Evolutionary conservation across 2,329 filamentous ascomycete genomes (phyloP), one percentile per base, ranked within the genome.

Genomic region (Botrytis elliptica): DNA sequence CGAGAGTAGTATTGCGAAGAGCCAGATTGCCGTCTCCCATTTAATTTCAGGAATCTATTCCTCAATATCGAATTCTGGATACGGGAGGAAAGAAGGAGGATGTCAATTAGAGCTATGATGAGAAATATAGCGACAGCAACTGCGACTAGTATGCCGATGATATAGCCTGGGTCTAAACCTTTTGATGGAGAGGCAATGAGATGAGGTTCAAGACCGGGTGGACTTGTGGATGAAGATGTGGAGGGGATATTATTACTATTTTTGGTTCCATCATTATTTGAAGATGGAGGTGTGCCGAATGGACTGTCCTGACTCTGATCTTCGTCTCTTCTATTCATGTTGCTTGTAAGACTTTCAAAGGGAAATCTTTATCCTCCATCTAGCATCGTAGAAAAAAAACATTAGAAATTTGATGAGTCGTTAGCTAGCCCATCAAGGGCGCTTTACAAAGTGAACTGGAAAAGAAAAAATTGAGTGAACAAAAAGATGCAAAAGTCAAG

Each of bases 391-490:
- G 52, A 52, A 42, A 66, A 1, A 29, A 66, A 57, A 66, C 70
- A 71, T 71, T 66, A 65, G 20, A 66, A 2, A 42, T 9, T 25
- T 18, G 16, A 29, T 36, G 22, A 55, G 49, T 44, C n/a, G 46
- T 18, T 57, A 57, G 52, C 60, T 57, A 25, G n/a, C 63, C 70
- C 60, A 71, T 71, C 70, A 71, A 65, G 60, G 60, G 63, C 46
- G 46, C n/a, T 40, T 25, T 25, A 36, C 12, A 12, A 12, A 36
- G 6, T 9, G 20, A 49, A 52, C 36, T 20, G n/a, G 33, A 18
- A 18, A 55, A 16, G 14, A 36, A 33, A 33, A 25, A 2, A 65
- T n/a, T 66, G 36, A 25, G 14, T 55, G 44, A 57, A 38, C 38
- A n/a, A 42, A n/a, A 57, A 66, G 20, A 66, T 65, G 14, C 18